Conservation (phyloP, 768 basidiomycete species). For the Lactifluus volemus region DNA sequence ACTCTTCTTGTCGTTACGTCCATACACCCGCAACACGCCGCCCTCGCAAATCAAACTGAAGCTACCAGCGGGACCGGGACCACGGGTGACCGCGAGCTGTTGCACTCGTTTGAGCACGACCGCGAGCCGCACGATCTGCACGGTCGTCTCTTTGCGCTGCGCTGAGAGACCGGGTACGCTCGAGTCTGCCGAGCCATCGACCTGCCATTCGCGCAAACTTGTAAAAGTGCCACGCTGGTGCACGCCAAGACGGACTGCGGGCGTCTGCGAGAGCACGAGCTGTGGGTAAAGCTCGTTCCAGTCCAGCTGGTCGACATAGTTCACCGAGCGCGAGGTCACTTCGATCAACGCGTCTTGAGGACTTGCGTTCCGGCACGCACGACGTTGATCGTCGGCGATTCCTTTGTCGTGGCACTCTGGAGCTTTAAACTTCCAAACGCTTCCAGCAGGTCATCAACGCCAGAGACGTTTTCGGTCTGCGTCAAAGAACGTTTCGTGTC, state of each 20-base stretch:
- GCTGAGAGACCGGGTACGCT: background rate
- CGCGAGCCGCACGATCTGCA: conserved; percentile 9
- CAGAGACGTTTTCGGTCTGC: background rate
- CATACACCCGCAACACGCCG: conserved; percentile 3
- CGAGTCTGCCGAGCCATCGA: conserved; percentile 12
- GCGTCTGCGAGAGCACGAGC: conserved; percentile 60
- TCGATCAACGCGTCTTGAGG: conserved; percentile 24
- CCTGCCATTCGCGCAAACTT: conserved; percentile 36
- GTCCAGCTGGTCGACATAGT: conserved; percentile 28
- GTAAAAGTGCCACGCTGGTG: conserved; percentile 49
- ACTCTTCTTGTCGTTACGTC: background rate
- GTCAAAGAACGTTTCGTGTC: background rate
- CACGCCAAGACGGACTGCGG: conserved; percentile 48
- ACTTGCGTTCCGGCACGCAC: conserved; percentile 13
- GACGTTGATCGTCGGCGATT: background rate
- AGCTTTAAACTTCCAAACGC: conserved; percentile 19
- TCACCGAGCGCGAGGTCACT: conserved; percentile 26
- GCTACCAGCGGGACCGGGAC: conserved; percentile 1
- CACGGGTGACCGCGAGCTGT: conserved; percentile 9
- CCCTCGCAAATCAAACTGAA: conserved; percentile 6
- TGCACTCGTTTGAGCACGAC: conserved; percentile 9
- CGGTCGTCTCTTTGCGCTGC: background rate
- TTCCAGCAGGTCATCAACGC: conserved; percentile 20
- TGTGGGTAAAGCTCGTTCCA: conserved; percentile 61
- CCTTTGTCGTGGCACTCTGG: background rate